Evolutionary conservation across 116 monocot genomes (phyloP).

Genomic region (Cymodocea nodosa): DNA sequence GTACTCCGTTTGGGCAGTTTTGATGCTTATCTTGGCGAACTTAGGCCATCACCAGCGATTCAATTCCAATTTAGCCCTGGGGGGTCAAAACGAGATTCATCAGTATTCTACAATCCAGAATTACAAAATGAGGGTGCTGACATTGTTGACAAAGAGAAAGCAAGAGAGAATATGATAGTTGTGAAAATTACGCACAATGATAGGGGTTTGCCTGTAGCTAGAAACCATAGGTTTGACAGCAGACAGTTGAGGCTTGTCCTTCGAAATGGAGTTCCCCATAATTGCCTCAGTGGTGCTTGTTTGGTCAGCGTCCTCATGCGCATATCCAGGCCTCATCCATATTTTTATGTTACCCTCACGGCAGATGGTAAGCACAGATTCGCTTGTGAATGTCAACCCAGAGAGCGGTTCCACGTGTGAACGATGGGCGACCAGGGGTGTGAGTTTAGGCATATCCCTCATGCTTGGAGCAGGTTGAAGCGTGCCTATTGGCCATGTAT

Average conservation of each 20-base stretch:
- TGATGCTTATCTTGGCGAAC: no score
- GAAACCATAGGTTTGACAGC: conserved; percentile 7
- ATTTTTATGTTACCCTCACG: conserved; percentile 84
- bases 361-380: conserved; percentile 67
- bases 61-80: no score
- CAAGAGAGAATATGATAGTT: neutral
- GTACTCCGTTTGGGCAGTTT: no score
- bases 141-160: neutral
- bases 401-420: conserved; percentile 84
- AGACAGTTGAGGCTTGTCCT: conserved; percentile 28
- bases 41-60: no score
- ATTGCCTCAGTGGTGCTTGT: conserved; percentile 30
- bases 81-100: no score
- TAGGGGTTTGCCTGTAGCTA: conserved; percentile 12
- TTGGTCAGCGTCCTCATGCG: conserved; percentile 25
- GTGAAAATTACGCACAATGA: conserved; percentile 6
- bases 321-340: conserved; percentile 69
- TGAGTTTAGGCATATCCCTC: conserved; percentile 87
- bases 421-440: conserved; percentile 75
- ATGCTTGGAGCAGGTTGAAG: conserved; percentile 89
- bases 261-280: conserved; percentile 13
- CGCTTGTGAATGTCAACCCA: conserved; percentile 59
- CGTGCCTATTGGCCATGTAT: conserved; percentile 39
- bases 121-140: neutral
- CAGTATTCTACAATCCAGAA: no score